Base-by-base conservation (phyloP, 257 asterid genomes). In the Solanum virginianum region DNA sequence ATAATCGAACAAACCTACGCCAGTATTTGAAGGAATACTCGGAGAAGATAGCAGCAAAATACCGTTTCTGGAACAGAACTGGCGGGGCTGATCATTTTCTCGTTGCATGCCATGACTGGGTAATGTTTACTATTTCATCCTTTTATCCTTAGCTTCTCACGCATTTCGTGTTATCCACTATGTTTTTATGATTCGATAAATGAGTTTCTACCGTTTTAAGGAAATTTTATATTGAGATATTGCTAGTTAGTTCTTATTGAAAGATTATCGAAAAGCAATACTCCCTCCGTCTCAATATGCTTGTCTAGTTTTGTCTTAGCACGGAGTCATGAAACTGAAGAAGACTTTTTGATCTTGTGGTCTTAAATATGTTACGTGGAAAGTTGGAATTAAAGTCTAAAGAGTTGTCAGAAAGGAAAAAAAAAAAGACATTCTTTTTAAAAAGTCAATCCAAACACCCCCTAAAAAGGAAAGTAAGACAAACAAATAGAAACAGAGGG, bases 31-130 rank as follows among this genome's bases (percentile, higher is more conserved):
- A 87, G 89, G 90, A 89, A 57, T 95, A 95, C 90, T 85, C 97
- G 1, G 99, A 94, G 74, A 89, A 87, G 83, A 92, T 95, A 62
- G 97, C 99, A 55, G 89, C 94, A 20, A 95, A 93, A 85, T 95
- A 95, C 88, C 93, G 88, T 79, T 94, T 91, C 88, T 95, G 97
- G 97, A 95, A 94, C 89, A 91, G 99, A 92, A 95, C 98, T 29
- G 95, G 97, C 16, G 99, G 99, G 60, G 95, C 97, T 3, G 97
- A 95, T 87, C 99, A 95, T 90, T 93, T 95, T 90, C 98, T 95
- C 60, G 98, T 92, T 80, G 99, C 98, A 75, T 94, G 99, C 89
- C 99, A 95, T 86, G 99, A 94, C 84, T 95, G 99, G 99, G 99
- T 95, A 93, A 86, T 84, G 56, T 84, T 24, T 54, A 72, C 16